These are phyloP conservation scores for Dissophora globulifera DNA, from an alignment of 192 early-diverging fungal genomes.

Conservation along the genomic window DNA sequence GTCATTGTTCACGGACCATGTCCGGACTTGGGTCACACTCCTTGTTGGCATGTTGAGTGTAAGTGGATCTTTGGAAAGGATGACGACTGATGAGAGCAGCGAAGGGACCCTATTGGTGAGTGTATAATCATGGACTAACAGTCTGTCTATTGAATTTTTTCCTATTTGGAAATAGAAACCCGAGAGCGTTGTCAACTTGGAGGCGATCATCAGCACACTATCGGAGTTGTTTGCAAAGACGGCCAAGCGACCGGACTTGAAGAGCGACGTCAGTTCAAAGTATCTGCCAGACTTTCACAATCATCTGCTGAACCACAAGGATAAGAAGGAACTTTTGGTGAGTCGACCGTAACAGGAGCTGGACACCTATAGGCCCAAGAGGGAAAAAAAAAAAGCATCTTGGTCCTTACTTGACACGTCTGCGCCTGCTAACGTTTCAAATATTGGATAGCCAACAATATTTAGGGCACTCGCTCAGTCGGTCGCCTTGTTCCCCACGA, in stretches of 20 bases:
- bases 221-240: conserved; percentile 62
- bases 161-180: conserved; percentile 50
- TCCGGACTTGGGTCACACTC: conserved; percentile 56
- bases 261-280: conserved; percentile 64
- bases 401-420: too few species aligned
- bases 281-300: conserved; percentile 63
- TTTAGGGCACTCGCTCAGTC: conserved; percentile 56
- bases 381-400: too few species aligned
- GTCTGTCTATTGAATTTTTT: neutral
- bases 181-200: conserved; percentile 50
- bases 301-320: conserved; percentile 52
- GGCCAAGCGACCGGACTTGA: conserved; percentile 59
- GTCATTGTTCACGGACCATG: conserved; percentile 50
- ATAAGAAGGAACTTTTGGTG: conserved; percentile 59
- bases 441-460: conserved; percentile 45
- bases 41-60: conserved; percentile 58
- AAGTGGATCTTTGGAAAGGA: too few species aligned
- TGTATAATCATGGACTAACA: neutral
- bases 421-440: neutral
- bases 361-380: too few species aligned
- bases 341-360: too few species aligned
- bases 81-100: too few species aligned
- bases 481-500: conserved; percentile 60
- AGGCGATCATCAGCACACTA: conserved; percentile 57
- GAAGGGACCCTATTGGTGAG: too few species aligned